phyloP scores from a whole-genome alignment of 2,329 filamentous ascomycete species.

The Monosporascus cannonballus region DNA sequence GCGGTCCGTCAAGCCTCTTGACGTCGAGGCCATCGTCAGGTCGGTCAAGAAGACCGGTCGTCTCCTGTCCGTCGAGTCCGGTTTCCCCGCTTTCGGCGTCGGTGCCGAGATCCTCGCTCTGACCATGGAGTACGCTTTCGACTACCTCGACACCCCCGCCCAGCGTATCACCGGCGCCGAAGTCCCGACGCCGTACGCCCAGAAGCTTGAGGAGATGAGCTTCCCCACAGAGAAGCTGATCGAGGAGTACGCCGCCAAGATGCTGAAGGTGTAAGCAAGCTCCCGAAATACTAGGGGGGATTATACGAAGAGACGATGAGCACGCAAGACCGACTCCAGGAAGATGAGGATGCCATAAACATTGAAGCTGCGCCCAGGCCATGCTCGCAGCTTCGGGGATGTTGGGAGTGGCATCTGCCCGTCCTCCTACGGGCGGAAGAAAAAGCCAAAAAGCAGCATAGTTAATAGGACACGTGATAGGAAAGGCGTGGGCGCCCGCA shows the following conservation, averaged over 20 bases:
- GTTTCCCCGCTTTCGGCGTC: constrained; percentile 93
- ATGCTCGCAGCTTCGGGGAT: too few species aligned
- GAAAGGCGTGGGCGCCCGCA: background rate
- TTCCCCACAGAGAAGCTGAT: constrained; percentile 92
- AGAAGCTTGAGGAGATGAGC: constrained; percentile 86
- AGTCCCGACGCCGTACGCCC: constrained; percentile 92
- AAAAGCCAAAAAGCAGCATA: background rate
- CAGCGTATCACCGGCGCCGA: constrained; percentile 94
- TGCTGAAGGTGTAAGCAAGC: constrained; percentile 48
- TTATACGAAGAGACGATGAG: background rate
- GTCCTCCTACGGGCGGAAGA: too few species aligned
- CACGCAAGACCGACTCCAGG: too few species aligned
- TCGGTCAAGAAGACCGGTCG: constrained; percentile 98
- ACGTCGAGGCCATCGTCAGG: constrained; percentile 90
- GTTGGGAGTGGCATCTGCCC: too few species aligned
- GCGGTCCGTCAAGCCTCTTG: constrained; percentile 92
- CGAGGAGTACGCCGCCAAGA: constrained; percentile 80
- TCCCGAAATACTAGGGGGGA: background rate
- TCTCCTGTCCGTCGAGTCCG: constrained; percentile 87
- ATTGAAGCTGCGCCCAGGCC: too few species aligned
- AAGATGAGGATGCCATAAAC: too few species aligned
- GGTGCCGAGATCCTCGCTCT: constrained; percentile 88
- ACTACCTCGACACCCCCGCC: constrained; percentile 92
- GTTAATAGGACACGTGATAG: background rate
- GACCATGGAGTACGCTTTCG: constrained; percentile 95